Evolutionary conservation across 176 grass and related monocot species (phyloP).

Genomic region (Bonia amplexicaulis): DNA sequence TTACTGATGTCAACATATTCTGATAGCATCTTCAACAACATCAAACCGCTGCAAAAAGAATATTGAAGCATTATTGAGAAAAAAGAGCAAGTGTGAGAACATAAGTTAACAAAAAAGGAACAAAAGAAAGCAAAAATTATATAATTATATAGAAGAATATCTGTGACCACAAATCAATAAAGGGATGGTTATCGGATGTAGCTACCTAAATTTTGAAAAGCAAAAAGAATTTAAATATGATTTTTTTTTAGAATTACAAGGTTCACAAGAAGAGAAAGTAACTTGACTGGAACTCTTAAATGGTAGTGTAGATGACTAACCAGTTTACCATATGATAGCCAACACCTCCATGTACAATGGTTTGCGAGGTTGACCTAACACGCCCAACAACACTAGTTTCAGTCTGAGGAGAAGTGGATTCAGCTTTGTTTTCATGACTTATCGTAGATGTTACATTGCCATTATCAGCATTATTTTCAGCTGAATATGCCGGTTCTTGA

Average conservation of each 20-base stretch:
- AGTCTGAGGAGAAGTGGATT: slow-evolving; percentile 49
- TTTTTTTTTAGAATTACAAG: neutral
- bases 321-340: slow-evolving; percentile 99
- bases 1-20: slow-evolving; percentile 99
- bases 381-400: slow-evolving; percentile 39
- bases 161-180: neutral
- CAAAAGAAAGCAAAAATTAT: neutral
- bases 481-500: slow-evolving; percentile 43
- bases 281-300: slow-evolving; percentile 18
- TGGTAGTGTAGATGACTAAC: slow-evolving; percentile 64
- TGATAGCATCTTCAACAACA: slow-evolving; percentile 94
- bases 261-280: neutral
- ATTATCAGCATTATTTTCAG: slow-evolving; percentile 48
- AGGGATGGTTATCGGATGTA: slow-evolving; percentile 4
- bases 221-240: neutral
- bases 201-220: slow-evolving; percentile 14
- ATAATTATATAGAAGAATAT: neutral
- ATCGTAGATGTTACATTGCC: slow-evolving; percentile 36
- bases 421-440: slow-evolving; percentile 51
- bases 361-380: slow-evolving; percentile 52
- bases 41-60: slow-evolving; percentile 72
- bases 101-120: slow-evolving; percentile 14
- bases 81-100: neutral
- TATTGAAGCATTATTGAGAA: slow-evolving; percentile 20
- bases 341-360: slow-evolving; percentile 85